phyloP scores from a whole-genome alignment of 169 alveolate genomes.

The Amoebophrya sp. region DNA sequence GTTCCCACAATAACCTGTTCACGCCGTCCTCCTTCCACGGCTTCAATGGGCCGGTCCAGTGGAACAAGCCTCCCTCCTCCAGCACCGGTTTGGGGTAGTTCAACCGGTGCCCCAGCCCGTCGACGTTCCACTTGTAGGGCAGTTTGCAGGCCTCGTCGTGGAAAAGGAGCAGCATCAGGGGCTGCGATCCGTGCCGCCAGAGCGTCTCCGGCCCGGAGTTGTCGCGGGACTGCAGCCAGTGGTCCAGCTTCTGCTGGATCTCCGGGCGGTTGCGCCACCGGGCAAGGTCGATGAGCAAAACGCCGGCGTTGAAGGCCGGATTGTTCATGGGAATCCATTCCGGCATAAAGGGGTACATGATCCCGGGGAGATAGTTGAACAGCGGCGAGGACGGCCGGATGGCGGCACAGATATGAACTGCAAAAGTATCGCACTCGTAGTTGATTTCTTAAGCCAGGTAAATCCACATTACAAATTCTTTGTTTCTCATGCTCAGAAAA shows the following conservation, averaged over 20 bases:
- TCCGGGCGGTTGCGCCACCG: neutral
- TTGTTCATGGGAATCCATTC: conserved; percentile 1
- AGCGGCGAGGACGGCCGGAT: neutral
- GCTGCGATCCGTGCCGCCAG: neutral
- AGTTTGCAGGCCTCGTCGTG: neutral
- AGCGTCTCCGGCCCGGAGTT: neutral
- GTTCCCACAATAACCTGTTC: neutral
- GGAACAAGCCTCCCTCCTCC: neutral
- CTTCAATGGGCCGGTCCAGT: conserved; percentile 7
- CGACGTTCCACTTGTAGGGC: neutral
- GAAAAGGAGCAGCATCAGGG: neutral
- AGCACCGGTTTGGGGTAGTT: neutral
- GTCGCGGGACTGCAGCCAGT: neutral
- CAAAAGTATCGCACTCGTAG: no score
- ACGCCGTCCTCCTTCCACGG: conserved; percentile 7
- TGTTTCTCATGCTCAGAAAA: no score
- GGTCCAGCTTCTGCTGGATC: neutral
- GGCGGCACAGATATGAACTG: no score
- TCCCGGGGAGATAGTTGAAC: neutral
- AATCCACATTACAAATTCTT: no score
- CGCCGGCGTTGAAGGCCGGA: conserved; percentile 9
- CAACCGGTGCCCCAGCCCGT: neutral
- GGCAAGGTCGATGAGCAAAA: neutral
- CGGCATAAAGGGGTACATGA: neutral
- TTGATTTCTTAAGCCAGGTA: no score